Conservation (phyloP, 441 rosid species). For the Dalechampia spathulata region DNA sequence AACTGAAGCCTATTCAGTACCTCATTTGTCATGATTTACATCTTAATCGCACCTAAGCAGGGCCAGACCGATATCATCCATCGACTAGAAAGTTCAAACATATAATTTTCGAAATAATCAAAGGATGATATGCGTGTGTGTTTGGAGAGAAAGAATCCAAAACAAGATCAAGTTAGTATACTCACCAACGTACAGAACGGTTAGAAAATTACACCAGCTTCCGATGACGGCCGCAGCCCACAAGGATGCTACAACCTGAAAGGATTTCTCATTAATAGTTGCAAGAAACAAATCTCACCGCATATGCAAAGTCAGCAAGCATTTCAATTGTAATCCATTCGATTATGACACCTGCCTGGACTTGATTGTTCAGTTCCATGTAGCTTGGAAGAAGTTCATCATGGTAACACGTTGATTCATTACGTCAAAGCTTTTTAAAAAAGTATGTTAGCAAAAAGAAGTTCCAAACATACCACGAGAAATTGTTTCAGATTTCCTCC, state of each 20-base stretch:
- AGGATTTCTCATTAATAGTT: constrained; percentile 5
- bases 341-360: not conserved
- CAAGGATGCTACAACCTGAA: constrained; percentile 57
- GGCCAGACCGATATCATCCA: too few relatives aligned
- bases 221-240: constrained; percentile 77
- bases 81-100: too few relatives aligned
- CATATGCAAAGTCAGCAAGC: not conserved
- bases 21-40: too few relatives aligned
- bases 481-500: constrained; percentile 70
- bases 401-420: not conserved
- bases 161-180: not conserved
- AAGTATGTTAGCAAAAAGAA: not conserved
- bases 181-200: constrained; percentile 83
- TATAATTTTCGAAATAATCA: too few relatives aligned
- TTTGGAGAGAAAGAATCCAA: too few relatives aligned
- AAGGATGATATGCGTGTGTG: too few relatives aligned
- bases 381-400: not conserved
- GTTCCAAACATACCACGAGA: constrained; percentile 41
- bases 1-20: not conserved
- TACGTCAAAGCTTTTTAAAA: not conserved
- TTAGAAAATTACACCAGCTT: constrained; percentile 89
- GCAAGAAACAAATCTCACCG: not conserved
- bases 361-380: not conserved
- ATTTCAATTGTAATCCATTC: too few relatives aligned
- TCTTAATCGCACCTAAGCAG: too few relatives aligned